phyloP scores from a whole-genome alignment of 768 basidiomycete species.

The Lactifluus pinguis region DNA sequence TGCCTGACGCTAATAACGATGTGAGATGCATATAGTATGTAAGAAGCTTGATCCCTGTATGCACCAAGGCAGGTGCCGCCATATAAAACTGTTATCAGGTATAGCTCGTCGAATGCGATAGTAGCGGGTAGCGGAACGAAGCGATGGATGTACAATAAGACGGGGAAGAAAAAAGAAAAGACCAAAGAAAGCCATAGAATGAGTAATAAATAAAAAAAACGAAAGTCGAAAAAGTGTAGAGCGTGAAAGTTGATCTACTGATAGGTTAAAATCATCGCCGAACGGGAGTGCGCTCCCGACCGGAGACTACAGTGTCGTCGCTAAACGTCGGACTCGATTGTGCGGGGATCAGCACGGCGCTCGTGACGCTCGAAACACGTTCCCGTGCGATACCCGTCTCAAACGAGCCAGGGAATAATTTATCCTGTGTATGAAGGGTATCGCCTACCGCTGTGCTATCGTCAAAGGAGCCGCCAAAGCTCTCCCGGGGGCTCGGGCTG shows the following conservation, averaged over 20 bases:
- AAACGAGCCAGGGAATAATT: slow-evolving; percentile 24
- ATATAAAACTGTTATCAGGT: background rate
- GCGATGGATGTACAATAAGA: background rate
- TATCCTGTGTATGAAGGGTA: slow-evolving; percentile 21
- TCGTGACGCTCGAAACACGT: slow-evolving; percentile 48
- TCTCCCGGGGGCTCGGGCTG: slow-evolving; percentile 51
- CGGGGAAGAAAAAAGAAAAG: too few species aligned
- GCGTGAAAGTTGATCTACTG: background rate
- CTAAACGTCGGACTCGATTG: slow-evolving; percentile 33
- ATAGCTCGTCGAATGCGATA: slow-evolving; percentile 2
- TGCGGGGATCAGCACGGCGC: slow-evolving; percentile 32
- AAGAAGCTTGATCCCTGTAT: background rate
- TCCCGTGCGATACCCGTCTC: slow-evolving; percentile 35
- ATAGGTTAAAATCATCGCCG: background rate
- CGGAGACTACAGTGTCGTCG: slow-evolving; percentile 30
- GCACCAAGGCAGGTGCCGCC: slow-evolving; percentile 3
- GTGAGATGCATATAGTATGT: slow-evolving; percentile 14
- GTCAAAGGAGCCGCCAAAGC: slow-evolving; percentile 42
- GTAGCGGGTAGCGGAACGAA: background rate
- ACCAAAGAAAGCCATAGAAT: slow-evolving; percentile 6
- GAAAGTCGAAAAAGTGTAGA: background rate
- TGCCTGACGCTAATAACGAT: slow-evolving; percentile 5
- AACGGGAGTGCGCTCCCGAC: background rate
- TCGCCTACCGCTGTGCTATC: slow-evolving; percentile 11
- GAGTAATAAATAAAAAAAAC: slow-evolving; percentile 16